Evolutionary conservation across 1,284 basidiomycete genomes (phyloP).

Genomic region (Irpex sp.): DNA sequence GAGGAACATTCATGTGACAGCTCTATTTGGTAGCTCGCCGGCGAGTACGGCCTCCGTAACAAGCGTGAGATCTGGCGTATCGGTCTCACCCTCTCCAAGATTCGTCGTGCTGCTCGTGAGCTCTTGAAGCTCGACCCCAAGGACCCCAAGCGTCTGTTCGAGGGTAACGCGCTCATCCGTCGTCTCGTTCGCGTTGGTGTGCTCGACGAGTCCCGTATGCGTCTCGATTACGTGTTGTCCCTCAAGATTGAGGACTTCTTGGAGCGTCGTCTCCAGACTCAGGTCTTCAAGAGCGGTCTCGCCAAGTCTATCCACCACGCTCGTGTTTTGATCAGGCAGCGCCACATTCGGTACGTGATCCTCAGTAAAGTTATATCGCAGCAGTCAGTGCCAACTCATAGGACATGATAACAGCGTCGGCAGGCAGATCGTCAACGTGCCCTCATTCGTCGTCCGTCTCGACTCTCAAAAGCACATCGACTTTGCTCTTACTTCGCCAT

Average conservation of each 20-base stretch:
- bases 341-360: slow-evolving; percentile 82
- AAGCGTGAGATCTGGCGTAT: slow-evolving; percentile 99
- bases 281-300: slow-evolving; percentile 98
- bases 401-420: slow-evolving; percentile 65
- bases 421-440: slow-evolving; percentile 99
- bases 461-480: slow-evolving; percentile 99
- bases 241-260: slow-evolving; percentile 99
- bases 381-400: not conserved
- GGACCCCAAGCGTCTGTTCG: slow-evolving; percentile 99
- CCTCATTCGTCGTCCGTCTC: slow-evolving; percentile 97
- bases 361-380: not conserved
- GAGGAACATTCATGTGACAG: not conserved
- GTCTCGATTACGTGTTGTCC: slow-evolving; percentile 99
- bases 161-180: slow-evolving; percentile 98
- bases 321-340: slow-evolving; percentile 95
- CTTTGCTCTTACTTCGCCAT: slow-evolving; percentile 96
- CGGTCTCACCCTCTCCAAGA: slow-evolving; percentile 97
- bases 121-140: slow-evolving; percentile 99
- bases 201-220: slow-evolving; percentile 98
- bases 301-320: slow-evolving; percentile 99
- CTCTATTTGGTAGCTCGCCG: slow-evolving; percentile 71
- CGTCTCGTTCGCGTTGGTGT: slow-evolving; percentile 99
- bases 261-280: slow-evolving; percentile 98
- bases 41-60: slow-evolving; percentile 99
- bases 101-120: slow-evolving; percentile 99